Evolutionary conservation across 345 rosid genomes (phyloP), one percentile per base, ranked within the genome.

Genomic region (Eucalyptus curtisii): DNA sequence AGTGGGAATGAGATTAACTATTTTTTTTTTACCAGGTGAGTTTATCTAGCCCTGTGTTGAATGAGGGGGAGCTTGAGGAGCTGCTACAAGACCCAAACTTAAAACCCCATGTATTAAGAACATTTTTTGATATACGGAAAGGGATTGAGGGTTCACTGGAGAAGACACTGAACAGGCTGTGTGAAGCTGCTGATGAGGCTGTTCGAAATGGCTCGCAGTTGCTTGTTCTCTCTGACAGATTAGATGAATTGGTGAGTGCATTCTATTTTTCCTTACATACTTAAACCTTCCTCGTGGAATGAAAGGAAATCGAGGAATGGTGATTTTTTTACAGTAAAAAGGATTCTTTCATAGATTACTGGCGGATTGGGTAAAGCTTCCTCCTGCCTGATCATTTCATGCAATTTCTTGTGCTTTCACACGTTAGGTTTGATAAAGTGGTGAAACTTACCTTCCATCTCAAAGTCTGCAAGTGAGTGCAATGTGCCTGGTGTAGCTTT

Each of bases 111-210:
- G 91, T 95, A 92, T 89, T 98, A 87, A 92, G 94, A 8, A 94
- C 95, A 55, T 97, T 94, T 94, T 98, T 97, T 90, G 99, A 98
- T 89, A 98, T 98, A 91, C 93, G 94, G 76, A 97, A 95, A 92
- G 99, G 99, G 49, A 89, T 97, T 90, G 99, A 98, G 90, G 97
- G 99, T 88, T 97, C 99, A 86, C 90, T 98, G 94, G 97, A 96
- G 89, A 95, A 90, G 94, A 93, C 93, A 90, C 92, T 98, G 8
- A 52, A 89, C 88, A 89, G 84, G 89, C 98, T 98, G 76, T 98
- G 99, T 93, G 99, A 96, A 90, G 97, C 96, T 90, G 99, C 99
- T 90, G 99, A 96, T 94, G 99, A 96, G 85, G 99, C 99, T 87
- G 99, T 98, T 94, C 93, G 97, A 88, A 96, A 93, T 93, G 99